A percentile compares a stretch with the other conserved stretches of the same genome.
phyloP scores from a whole-genome alignment of 192 early-diverging fungal species.

The Physocladia obscura region DNA sequence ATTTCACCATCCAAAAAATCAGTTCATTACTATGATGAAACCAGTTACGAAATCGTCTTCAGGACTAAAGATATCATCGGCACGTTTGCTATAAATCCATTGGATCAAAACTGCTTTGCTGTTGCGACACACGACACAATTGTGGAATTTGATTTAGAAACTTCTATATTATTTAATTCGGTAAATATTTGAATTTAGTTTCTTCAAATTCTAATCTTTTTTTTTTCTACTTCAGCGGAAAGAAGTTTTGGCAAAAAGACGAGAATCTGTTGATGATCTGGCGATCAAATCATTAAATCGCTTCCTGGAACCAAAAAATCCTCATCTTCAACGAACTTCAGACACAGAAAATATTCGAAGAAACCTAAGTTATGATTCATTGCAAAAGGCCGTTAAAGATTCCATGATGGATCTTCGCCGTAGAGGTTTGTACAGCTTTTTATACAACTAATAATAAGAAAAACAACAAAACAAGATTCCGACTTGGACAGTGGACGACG shows the following conservation, averaged over 20 bases:
- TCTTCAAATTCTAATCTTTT: background rate
- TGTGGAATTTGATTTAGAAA: conserved; percentile 68
- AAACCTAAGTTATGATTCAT: conserved; percentile 59
- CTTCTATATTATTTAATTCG: conserved; percentile 41
- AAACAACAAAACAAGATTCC: conserved; percentile 2
- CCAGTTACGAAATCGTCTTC: conserved; percentile 26
- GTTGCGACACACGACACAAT: conserved; percentile 66
- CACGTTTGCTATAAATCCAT: conserved; percentile 48
- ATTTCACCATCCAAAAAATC: background rate
- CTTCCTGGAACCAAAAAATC: background rate
- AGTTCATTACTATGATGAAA: conserved; percentile 16
- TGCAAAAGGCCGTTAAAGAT: conserved; percentile 57
- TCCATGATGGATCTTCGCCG: conserved; percentile 41
- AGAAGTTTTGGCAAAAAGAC: conserved; percentile 15
- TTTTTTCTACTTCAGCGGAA: conserved; percentile 6
- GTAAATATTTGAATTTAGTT: conserved; percentile 25
- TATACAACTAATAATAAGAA: conserved; percentile 38
- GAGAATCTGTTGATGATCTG: conserved; percentile 39
- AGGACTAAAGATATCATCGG: conserved; percentile 44
- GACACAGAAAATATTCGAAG: conserved; percentile 32
- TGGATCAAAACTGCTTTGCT: conserved; percentile 60
- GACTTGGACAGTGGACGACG: conserved; percentile 24
- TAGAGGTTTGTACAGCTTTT: conserved; percentile 24
- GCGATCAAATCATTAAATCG: conserved; percentile 26
- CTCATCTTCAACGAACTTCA: background rate